Conservation (phyloP, 2,329 filamentous ascomycete genomes). For the Arthroderma uncinatum region DNA sequence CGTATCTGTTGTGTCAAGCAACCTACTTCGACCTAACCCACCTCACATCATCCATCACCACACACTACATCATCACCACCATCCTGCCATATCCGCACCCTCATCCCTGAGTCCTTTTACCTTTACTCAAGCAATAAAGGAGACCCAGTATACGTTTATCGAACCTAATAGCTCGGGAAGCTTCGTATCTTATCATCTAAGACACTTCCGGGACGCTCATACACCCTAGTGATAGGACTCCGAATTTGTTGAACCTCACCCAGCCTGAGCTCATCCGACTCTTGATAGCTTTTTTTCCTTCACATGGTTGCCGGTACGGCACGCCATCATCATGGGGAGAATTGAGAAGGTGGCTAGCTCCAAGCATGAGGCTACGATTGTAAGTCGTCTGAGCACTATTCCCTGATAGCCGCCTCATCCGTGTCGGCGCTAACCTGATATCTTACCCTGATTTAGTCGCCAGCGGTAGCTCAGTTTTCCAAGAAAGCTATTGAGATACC, state of each 20-base stretch:
- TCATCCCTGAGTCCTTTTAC: background rate
- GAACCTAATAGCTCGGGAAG: background rate
- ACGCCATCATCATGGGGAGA: slow-evolving; percentile 38
- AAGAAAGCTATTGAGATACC: slow-evolving; percentile 56
- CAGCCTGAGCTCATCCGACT: background rate
- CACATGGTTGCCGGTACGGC: slow-evolving; percentile 32
- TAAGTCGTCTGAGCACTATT: slow-evolving; percentile 22
- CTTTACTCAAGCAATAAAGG: background rate
- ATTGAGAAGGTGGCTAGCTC: slow-evolving; percentile 43
- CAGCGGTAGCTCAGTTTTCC: slow-evolving; percentile 75
- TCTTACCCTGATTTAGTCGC: slow-evolving; percentile 50
- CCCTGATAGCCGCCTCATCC: slow-evolving; percentile 4
- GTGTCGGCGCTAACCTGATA: slow-evolving; percentile 19
- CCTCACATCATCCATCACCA: slow-evolving; percentile 9
- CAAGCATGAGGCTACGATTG: slow-evolving; percentile 43
- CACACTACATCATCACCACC: slow-evolving; percentile 1
- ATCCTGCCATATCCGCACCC: background rate
- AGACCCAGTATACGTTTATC: background rate
- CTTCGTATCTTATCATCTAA: background rate
- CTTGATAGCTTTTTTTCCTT: slow-evolving; percentile 15
- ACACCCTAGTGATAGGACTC: background rate
- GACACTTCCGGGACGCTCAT: background rate
- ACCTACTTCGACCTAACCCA: slow-evolving; percentile 5
- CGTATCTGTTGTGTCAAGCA: background rate
- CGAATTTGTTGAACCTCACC: background rate